phyloP scores from a whole-genome alignment of 2,329 filamentous ascomycete species.

The Cladophialophora immunda region DNA sequence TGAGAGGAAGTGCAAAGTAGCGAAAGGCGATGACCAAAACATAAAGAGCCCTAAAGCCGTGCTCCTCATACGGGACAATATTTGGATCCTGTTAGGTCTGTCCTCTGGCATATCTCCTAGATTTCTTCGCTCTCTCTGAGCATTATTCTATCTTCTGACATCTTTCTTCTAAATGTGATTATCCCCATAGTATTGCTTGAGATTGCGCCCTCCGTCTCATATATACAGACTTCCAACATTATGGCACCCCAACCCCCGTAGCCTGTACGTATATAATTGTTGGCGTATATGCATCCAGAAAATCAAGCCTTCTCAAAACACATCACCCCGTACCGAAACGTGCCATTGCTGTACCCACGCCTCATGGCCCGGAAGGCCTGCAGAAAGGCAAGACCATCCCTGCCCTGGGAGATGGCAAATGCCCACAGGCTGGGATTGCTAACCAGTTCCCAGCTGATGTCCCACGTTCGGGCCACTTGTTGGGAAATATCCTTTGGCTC shows the following conservation, averaged over 20 bases:
- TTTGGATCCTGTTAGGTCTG: no score
- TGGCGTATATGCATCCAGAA: neutral
- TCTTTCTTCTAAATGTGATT: no score
- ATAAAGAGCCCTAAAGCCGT: no score
- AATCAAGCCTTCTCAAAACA: slow-evolving; percentile 55
- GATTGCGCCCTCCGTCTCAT: neutral
- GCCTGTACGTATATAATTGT: neutral
- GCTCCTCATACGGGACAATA: no score
- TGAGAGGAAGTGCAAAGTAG: no score
- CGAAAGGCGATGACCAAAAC: no score
- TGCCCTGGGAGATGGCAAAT: slow-evolving; percentile 67
- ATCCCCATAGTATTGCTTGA: neutral
- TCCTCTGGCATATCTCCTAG: no score
- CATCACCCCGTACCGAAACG: slow-evolving; percentile 68
- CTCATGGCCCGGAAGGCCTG: slow-evolving; percentile 70
- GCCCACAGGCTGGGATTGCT: slow-evolving; percentile 69
- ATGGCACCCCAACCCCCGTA: neutral
- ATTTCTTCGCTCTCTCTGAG: no score
- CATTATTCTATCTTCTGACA: no score
- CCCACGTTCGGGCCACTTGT: slow-evolving; percentile 69
- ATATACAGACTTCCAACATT: neutral
- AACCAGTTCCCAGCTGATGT: slow-evolving; percentile 69
- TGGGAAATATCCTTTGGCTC: slow-evolving; percentile 63
- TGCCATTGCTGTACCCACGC: slow-evolving; percentile 66
- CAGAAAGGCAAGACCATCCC: slow-evolving; percentile 68